Evolutionary conservation across 371 early-diverging fungal species (phyloP), one percentile per base, ranked within the genome.

Genomic region (Mortierella sp.): DNA sequence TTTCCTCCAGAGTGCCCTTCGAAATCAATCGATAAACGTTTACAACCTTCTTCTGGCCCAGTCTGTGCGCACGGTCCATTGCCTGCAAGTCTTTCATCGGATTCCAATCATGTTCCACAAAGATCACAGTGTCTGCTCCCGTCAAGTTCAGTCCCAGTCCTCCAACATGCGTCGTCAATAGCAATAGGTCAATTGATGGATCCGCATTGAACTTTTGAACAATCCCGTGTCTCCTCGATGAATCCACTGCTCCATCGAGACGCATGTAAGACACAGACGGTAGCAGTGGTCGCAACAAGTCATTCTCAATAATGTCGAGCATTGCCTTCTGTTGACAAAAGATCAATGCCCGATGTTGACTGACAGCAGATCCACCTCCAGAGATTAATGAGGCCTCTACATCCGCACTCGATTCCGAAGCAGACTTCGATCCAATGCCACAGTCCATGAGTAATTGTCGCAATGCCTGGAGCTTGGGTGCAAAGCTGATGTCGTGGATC

Each of bases 71-170:
- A 56, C 99, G 91, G 72, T 98, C 99, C 99, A 98, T 99, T 5
- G 99, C 99, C 78, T 99, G 98, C 39, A 94, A 66, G 79, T 94
- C 95, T 72, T 92, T 95, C 91, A 97, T 97, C 2, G 99, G 99
- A 80, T 99, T 99, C 96, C 99, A 99, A 75, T 99, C 99, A 81
- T 99, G 99, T 81, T 99, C 99, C 15, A 98, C 97, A 88, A 99
- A 99, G 31, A 99, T 98, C 7, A 99, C 99, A 2, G 98, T 99
- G 73, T 99, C 99, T 6, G 99, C 99, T 12, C 97, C 97, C 6
- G 99, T 99, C 68, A 99, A 80, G 67, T 99, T 99, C 4, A 99
- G 87, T 3, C 99, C 99, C 9, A 99, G 84, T 3, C 99, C 99
- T 76, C 99, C 99, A 17, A 99, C 98, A 54, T 93, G 94, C 0